phyloP scores from a whole-genome alignment of 257 asterid genomes.

The Solanum commersonii region DNA sequence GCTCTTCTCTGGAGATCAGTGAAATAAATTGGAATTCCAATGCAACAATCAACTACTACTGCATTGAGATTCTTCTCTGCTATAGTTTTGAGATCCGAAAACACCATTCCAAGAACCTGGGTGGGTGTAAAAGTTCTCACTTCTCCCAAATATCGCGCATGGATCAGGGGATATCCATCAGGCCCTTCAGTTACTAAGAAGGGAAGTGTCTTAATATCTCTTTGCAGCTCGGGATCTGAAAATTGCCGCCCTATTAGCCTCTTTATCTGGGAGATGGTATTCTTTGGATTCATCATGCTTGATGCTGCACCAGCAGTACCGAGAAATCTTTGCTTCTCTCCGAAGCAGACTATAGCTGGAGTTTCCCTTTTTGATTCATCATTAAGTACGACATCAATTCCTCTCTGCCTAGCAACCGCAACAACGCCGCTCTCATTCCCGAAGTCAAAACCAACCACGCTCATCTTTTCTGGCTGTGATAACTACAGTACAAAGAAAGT shows the following conservation, averaged over 20 bases:
- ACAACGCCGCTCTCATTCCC: conserved; percentile 94
- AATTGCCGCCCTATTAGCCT: conserved; percentile 72
- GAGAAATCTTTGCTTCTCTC: conserved; percentile 90
- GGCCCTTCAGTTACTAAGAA: conserved; percentile 75
- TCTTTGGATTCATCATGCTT: conserved; percentile 92
- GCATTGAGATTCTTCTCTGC: conserved; percentile 85
- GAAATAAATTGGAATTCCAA: conserved; percentile 87
- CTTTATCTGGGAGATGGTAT: conserved; percentile 81
- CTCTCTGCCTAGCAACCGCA: conserved; percentile 96
- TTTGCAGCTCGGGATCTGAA: conserved; percentile 89
- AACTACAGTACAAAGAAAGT: neutral
- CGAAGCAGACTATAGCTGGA: conserved; percentile 88
- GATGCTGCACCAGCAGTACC: conserved; percentile 99
- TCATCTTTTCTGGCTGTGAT: conserved; percentile 37
- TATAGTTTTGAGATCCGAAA: conserved; percentile 69
- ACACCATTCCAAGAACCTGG: conserved; percentile 81
- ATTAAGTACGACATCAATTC: conserved; percentile 91
- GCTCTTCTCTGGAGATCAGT: conserved; percentile 96
- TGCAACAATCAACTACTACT: conserved; percentile 90
- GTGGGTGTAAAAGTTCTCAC: conserved; percentile 71
- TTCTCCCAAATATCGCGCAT: conserved; percentile 79
- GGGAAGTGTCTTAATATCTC: conserved; percentile 65
- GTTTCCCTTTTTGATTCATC: conserved; percentile 93
- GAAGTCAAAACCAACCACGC: conserved; percentile 96
- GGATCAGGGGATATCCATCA: conserved; percentile 80